Conservation (phyloP, 305 asterid genomes). For the Fraxinus platypoda region DNA sequence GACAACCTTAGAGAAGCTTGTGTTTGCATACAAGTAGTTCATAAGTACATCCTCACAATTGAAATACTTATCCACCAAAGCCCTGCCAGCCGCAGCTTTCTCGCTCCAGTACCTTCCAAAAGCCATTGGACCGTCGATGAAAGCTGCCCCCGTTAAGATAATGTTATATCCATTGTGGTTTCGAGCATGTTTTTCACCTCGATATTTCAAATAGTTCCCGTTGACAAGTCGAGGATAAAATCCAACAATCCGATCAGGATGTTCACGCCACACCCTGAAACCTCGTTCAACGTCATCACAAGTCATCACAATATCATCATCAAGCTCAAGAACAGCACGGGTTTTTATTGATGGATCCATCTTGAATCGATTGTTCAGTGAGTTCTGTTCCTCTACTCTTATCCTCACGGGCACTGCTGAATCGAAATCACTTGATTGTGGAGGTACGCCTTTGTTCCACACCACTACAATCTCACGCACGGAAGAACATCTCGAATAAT, state of each 20-base stretch:
- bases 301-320: constrained; percentile 94
- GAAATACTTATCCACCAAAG: constrained; percentile 57
- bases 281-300: constrained; percentile 92
- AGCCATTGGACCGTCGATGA: constrained; percentile 53
- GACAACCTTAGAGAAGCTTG: constrained; percentile 49
- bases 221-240: constrained; percentile 74
- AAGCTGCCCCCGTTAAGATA: constrained; percentile 93
- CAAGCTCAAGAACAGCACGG: constrained; percentile 87
- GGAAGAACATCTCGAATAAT: constrained; percentile 86
- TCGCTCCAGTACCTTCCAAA: constrained; percentile 79
- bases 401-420: constrained; percentile 87
- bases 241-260: constrained; percentile 78
- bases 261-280: constrained; percentile 80
- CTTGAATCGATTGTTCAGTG: constrained; percentile 83
- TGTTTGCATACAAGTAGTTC: constrained; percentile 80
- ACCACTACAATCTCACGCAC: constrained; percentile 93
- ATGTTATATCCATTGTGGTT: constrained; percentile 74
- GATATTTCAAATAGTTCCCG: constrained; percentile 48
- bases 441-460: constrained; percentile 90
- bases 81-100: constrained; percentile 58
- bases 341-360: constrained; percentile 67
- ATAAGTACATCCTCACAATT: constrained; percentile 92
- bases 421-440: constrained; percentile 55
- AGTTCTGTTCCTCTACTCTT: constrained; percentile 68
- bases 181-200: constrained; percentile 78